Evolutionary conservation across 2,329 filamentous ascomycete species (phyloP), one percentile per base, ranked within the genome.

Genomic region (Elsinoe perseae): DNA sequence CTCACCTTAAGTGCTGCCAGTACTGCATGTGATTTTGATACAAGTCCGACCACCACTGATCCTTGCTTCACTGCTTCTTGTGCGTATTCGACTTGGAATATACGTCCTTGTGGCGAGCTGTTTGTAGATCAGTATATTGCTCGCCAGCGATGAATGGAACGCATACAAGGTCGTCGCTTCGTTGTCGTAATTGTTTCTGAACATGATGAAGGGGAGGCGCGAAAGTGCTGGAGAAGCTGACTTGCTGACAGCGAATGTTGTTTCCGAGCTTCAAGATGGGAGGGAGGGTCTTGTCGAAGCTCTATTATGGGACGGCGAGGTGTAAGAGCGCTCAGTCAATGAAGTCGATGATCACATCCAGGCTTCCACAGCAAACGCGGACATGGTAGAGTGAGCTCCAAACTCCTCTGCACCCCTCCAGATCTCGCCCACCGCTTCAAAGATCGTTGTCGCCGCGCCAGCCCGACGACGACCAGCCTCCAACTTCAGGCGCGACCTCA

Each of bases 121-220:
- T n/a, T 6, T 18, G 48, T 21, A 8, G 27, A 43, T 60, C 56
- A 60, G 61, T 54, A 25, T 2, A 18, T 44, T 30, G 30, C n/a
- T 53, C 43, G 9, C 4, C 10, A 34, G 34, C 48, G 46, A 54
- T 54, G 25, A 48, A 50, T 58, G 40, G 48, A 58, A 36, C 69
- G 75, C 85, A 76, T 81, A 95, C 90, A 97, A 98, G 77, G 93
- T 98, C 77, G 97, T 91, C 62, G 92, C 95, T 76, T 98, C 93
- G 84, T 98, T 98, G 79, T 98, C 93, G 81, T 98, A 98, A 77
- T 97, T 97, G 81, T 98, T 98, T 77, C 93, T 84, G 79, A 98
- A 98, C 93, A 98, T 97, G 69, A 69, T 84, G 80, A 63, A 61
- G 59, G 61, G 57, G 57, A 57, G 50, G 60, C 50, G 34, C 54